Conservation (phyloP, 192 early-diverging fungal genomes). For the Pilaira anomala region DNA sequence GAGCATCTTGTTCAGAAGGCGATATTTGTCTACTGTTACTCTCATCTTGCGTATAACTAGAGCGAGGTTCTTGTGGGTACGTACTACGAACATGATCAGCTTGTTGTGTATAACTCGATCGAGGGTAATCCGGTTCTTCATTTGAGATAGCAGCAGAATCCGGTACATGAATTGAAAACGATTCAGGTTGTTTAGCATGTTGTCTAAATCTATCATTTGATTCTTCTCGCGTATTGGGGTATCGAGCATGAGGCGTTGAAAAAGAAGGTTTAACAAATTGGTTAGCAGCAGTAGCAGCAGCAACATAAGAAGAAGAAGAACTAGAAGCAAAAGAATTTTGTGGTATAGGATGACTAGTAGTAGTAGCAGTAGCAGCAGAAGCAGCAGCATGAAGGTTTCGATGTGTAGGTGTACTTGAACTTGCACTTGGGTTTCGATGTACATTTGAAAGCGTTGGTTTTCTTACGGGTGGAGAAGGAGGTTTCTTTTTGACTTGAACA, state of each 20-base stretch:
- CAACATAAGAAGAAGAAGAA: background rate
- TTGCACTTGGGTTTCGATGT: background rate
- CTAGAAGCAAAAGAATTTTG: no score
- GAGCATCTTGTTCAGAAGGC: background rate
- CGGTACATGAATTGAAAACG: background rate
- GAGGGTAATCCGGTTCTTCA: no score
- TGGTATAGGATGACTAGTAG: background rate
- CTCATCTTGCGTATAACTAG: background rate
- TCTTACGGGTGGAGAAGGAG: slow-evolving; percentile 5
- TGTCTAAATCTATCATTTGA: no score
- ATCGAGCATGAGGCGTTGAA: slow-evolving; percentile 2
- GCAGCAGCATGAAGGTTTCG: no score
- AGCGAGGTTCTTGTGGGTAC: background rate
- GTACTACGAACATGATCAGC: no score
- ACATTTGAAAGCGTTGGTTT: slow-evolving; percentile 7
- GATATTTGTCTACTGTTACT: background rate
- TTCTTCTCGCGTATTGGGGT: no score
- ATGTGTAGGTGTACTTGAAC: background rate
- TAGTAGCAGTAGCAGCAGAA: no score
- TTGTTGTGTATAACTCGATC: no score
- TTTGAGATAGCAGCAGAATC: no score
- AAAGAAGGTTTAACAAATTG: background rate
- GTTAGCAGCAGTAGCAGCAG: background rate
- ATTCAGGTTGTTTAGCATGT: no score
- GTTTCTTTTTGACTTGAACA: background rate